Conservation (phyloP, 768 basidiomycete genomes). For the Astraeus odoratus region DNA sequence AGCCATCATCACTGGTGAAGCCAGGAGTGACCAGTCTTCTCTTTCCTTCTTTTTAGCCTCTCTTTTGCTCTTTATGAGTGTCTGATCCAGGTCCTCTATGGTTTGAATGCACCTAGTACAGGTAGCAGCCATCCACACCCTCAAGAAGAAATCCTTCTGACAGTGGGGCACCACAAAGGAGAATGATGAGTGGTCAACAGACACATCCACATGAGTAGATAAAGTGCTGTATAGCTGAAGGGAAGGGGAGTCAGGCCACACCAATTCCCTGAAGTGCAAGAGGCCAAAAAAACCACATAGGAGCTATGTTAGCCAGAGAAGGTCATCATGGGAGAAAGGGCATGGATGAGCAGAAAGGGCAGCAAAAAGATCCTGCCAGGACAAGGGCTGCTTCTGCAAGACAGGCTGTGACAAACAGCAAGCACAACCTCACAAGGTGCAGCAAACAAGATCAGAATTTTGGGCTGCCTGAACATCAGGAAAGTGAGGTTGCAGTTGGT, state of each 20-base stretch:
- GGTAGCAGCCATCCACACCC: too few relatives aligned
- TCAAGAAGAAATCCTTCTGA: conserved; percentile 14
- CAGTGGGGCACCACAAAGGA: conserved; percentile 10
- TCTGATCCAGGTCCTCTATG: too few relatives aligned
- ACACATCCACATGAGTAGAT: too few relatives aligned
- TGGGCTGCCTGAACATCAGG: conserved; percentile 7
- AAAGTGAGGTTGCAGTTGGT: conserved; percentile 14
- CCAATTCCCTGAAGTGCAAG: conserved; percentile 14
- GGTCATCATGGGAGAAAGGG: conserved; percentile 18
- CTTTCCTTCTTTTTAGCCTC: too few relatives aligned
- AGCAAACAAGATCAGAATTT: conserved; percentile 1
- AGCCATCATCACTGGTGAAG: too few relatives aligned
- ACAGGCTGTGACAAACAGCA: neutral
- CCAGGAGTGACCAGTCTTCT: too few relatives aligned
- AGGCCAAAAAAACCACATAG: conserved; percentile 13
- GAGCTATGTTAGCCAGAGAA: conserved; percentile 13
- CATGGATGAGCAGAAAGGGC: too few relatives aligned
- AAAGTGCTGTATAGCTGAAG: conserved; percentile 1
- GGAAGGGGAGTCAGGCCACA: conserved; percentile 5
- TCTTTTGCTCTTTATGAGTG: too few relatives aligned
- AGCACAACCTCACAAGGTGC: conserved; percentile 8
- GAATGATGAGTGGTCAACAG: neutral
- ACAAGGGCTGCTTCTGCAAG: conserved; percentile 7
- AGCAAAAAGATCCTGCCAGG: too few relatives aligned
- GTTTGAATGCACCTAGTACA: too few relatives aligned